A percentile compares a stretch with the other conserved stretches of the same genome.
These are phyloP conservation scores for Ustilago sp. DNA, from an alignment of 1,284 basidiomycete species.

Conservation along the genomic window DNA sequence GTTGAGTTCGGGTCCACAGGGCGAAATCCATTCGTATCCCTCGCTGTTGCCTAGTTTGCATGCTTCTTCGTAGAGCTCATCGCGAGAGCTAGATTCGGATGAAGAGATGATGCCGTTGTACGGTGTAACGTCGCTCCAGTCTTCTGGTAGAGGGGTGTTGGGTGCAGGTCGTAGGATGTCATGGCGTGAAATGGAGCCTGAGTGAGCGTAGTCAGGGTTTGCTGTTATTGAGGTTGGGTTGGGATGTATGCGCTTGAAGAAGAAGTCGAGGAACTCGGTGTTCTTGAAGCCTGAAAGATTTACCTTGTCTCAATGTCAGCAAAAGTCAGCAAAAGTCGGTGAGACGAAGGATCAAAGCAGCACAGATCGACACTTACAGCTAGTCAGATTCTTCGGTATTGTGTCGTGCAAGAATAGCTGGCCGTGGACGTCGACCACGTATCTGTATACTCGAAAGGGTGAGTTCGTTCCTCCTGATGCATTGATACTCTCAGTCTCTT, in stretches of 20 bases:
- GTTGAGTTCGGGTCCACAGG: constrained; percentile 66
- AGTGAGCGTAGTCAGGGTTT: background rate
- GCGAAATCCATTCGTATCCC: constrained; percentile 65
- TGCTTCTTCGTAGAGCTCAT: constrained; percentile 17
- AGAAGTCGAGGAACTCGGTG: constrained; percentile 56
- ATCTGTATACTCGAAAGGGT: constrained; percentile 59
- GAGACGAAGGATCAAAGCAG: background rate
- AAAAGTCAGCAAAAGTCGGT: background rate
- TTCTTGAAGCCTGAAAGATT: constrained; percentile 26
- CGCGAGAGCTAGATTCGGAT: constrained; percentile 14
- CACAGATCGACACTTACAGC: constrained; percentile 25
- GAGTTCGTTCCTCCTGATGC: background rate
- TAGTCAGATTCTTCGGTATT: constrained; percentile 67
- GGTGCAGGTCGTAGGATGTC: constrained; percentile 21
- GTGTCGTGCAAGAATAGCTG: constrained; percentile 68
- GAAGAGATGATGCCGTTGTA: constrained; percentile 27
- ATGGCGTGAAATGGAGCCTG: constrained; percentile 32
- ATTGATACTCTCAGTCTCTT: background rate
- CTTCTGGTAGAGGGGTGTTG: constrained; percentile 6
- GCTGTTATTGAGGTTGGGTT: constrained; percentile 33
- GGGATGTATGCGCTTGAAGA: constrained; percentile 45
- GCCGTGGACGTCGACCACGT: constrained; percentile 68
- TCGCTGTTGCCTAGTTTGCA: constrained; percentile 29
- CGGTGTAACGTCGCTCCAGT: constrained; percentile 28
- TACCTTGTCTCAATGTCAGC: background rate